Percentiles rank a stretch among this genome's conserved stretches.
These are phyloP conservation scores for Phytophthora cactorum DNA, from an alignment of 352 stramenopile species.

Conservation along the genomic window DNA sequence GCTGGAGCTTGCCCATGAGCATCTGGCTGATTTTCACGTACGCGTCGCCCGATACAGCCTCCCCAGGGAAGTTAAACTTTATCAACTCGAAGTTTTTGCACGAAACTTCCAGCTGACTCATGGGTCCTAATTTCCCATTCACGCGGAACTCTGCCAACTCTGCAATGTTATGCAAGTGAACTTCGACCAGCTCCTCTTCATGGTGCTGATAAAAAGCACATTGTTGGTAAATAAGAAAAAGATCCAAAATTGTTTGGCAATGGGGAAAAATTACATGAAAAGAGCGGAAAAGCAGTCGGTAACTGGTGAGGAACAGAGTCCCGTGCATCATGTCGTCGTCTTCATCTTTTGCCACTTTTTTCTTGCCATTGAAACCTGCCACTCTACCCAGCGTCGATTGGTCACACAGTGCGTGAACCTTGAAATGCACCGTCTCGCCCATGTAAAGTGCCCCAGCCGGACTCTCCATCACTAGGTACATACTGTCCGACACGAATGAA, in stretches of 20 bases:
- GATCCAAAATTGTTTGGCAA: slow-evolving; percentile 4
- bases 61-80: slow-evolving; percentile 77
- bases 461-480: slow-evolving; percentile 83
- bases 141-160: slow-evolving; percentile 71
- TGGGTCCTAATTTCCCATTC: slow-evolving; percentile 44
- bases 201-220: slow-evolving; percentile 31
- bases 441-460: slow-evolving; percentile 58
- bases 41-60: slow-evolving; percentile 65
- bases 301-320: slow-evolving; percentile 80
- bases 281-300: slow-evolving; percentile 73
- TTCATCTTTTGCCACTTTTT: slow-evolving; percentile 12
- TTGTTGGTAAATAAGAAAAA: slow-evolving; percentile 11
- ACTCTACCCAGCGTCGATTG: slow-evolving; percentile 52
- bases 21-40: slow-evolving; percentile 76
- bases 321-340: slow-evolving; percentile 50
- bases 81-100: slow-evolving; percentile 90
- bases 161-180: slow-evolving; percentile 78
- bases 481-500: slow-evolving; percentile 78
- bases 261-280: slow-evolving; percentile 58
- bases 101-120: slow-evolving; percentile 80
- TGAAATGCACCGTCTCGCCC: slow-evolving; percentile 75
- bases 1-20: slow-evolving; percentile 53
- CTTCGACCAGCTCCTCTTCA: slow-evolving; percentile 60
- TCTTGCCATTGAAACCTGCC: slow-evolving; percentile 29
- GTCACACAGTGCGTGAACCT: slow-evolving; percentile 76